phyloP scores from a whole-genome alignment of 1,284 basidiomycete species.

The Tilletia setariae region DNA sequence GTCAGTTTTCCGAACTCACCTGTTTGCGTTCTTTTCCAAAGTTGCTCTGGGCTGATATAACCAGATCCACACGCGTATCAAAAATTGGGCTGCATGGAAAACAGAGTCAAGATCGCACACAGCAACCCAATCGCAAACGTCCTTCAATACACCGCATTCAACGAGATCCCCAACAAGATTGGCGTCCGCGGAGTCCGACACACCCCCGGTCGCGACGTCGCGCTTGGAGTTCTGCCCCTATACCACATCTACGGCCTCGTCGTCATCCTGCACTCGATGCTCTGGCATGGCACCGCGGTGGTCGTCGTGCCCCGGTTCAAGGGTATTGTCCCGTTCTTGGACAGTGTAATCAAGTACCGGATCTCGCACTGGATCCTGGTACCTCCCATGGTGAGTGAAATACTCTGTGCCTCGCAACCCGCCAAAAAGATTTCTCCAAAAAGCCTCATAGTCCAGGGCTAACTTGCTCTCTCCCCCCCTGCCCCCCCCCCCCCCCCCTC shows the following conservation, averaged over 20 bases:
- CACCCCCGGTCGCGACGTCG: conserved; percentile 38
- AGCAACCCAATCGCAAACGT: conserved; percentile 24
- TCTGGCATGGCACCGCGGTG: conserved; percentile 26
- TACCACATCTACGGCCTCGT: conserved; percentile 33
- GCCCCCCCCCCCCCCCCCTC: neutral
- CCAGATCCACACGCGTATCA: too few species aligned
- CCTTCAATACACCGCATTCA: conserved; percentile 21
- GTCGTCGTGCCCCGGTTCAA: conserved; percentile 38
- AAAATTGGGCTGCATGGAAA: too few species aligned
- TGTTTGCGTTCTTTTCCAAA: neutral
- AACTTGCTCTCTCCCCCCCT: too few species aligned
- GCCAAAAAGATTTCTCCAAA: neutral
- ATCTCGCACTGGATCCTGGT: conserved; percentile 28
- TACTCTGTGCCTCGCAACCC: neutral
- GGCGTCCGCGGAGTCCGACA: conserved; percentile 30
- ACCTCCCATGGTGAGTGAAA: conserved; percentile 18
- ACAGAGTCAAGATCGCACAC: conserved; percentile 25
- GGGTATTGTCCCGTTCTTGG: conserved; percentile 42
- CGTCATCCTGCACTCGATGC: conserved; percentile 20
- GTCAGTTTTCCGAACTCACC: conserved; percentile 34
- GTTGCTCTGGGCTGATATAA: too few species aligned
- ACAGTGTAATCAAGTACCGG: conserved; percentile 35
- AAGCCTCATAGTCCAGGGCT: too few species aligned
- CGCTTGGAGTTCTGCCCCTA: conserved; percentile 37
- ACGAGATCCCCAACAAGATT: conserved; percentile 20